phyloP scores from a whole-genome alignment of 768 basidiomycete species.

The Leccinellum luteum region DNA sequence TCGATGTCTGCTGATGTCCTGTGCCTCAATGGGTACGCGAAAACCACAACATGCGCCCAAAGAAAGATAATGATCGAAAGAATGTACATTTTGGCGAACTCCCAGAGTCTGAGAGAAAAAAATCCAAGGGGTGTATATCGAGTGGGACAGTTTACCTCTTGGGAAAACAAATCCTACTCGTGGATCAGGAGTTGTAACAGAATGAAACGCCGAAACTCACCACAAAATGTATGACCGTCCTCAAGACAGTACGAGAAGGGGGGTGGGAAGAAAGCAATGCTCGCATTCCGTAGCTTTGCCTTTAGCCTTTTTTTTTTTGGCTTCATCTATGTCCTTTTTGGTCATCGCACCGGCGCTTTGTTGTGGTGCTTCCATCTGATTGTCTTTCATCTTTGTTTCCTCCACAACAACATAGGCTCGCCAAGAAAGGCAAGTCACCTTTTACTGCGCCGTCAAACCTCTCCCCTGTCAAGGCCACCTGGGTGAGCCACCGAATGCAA shows the following conservation, averaged over 20 bases:
- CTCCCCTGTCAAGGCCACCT: background rate
- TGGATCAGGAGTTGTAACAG: background rate
- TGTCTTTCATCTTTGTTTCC: background rate
- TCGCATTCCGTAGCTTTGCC: background rate
- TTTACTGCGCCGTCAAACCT: background rate
- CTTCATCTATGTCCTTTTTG: background rate
- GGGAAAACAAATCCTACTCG: background rate
- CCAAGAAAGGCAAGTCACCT: background rate
- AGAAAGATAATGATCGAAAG: background rate
- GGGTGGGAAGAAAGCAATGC: background rate
- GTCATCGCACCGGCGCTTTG: background rate
- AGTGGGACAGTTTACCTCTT: slow-evolving; percentile 37
- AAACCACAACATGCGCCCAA: background rate
- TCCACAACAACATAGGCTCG: background rate
- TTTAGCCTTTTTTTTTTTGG: background rate
- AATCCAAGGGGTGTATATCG: slow-evolving; percentile 10
- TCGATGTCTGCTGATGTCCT: slow-evolving; percentile 29
- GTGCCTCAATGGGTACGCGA: slow-evolving; percentile 11
- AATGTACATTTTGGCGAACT: slow-evolving; percentile 7
- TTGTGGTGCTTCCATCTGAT: background rate
- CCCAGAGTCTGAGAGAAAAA: slow-evolving; percentile 26
- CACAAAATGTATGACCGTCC: background rate
- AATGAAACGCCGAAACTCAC: background rate
- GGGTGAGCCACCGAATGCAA: background rate
- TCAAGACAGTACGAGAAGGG: slow-evolving; percentile 1